Conservation (phyloP, 1,139 yeast species). For the Yueomyces sp. region DNA sequence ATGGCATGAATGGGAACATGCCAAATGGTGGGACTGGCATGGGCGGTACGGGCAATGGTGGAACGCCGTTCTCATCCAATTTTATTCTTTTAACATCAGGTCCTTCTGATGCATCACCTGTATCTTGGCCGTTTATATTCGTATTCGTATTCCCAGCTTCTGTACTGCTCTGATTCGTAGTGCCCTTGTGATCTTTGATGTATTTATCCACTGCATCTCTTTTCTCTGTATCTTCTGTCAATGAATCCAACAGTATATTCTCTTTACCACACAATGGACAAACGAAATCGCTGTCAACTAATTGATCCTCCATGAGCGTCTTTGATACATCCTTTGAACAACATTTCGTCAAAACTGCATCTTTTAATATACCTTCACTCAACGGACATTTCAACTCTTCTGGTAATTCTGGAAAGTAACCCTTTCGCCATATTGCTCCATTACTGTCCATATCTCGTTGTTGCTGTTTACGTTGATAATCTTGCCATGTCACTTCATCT, state of each 20-base stretch:
- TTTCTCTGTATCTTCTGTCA: constrained; percentile 48
- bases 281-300: constrained; percentile 74
- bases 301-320: constrained; percentile 51
- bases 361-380: constrained; percentile 46
- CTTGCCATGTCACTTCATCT: constrained; percentile 85
- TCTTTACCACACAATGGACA: constrained; percentile 78
- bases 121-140: constrained; percentile 1
- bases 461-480: constrained; percentile 58
- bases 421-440: constrained; percentile 24
- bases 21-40: constrained; percentile 14
- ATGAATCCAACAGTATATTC: constrained; percentile 65
- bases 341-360: constrained; percentile 83
- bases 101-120: too few species aligned
- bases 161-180: constrained; percentile 3
- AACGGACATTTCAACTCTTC: constrained; percentile 43
- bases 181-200: constrained; percentile 28
- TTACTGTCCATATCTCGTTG: constrained; percentile 39
- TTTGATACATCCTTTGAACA: constrained; percentile 53
- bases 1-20: constrained; percentile 18
- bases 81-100: neutral
- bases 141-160: neutral
- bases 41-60: constrained; percentile 6
- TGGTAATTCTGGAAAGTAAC: constrained; percentile 23
- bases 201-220: constrained; percentile 42
- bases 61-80: neutral